These are phyloP conservation scores for Adansonia gregorii DNA, from an alignment of 441 rosid genomes.

Conservation along the genomic window DNA sequence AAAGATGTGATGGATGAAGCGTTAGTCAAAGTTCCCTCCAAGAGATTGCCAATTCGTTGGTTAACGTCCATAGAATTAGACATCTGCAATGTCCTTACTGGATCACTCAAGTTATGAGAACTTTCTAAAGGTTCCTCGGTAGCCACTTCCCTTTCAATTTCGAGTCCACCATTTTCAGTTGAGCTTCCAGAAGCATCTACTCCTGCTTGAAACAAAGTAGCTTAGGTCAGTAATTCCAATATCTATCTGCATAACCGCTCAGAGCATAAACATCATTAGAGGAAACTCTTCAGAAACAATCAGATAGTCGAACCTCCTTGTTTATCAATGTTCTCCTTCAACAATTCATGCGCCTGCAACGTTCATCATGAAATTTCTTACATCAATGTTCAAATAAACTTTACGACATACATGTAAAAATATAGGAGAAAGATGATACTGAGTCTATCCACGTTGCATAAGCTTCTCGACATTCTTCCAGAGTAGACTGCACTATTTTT, in stretches of 20 bases:
- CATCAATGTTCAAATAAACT: slow-evolving; percentile 15
- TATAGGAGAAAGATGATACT: slow-evolving; percentile 43
- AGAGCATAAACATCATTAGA: neutral
- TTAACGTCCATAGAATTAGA: slow-evolving; percentile 36
- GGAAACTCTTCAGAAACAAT: neutral
- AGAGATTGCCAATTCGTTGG: slow-evolving; percentile 29
- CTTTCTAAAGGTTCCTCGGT: slow-evolving; percentile 40
- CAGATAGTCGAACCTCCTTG: slow-evolving; percentile 47
- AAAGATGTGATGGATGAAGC: slow-evolving; percentile 33
- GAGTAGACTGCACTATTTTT: slow-evolving; percentile 84
- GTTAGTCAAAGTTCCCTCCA: slow-evolving; percentile 41
- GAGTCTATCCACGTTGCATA: slow-evolving; percentile 72
- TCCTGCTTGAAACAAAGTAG: slow-evolving; percentile 37
- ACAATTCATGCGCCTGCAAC: slow-evolving; percentile 72
- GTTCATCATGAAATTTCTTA: neutral
- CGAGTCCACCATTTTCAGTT: slow-evolving; percentile 36
- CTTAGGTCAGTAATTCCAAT: slow-evolving; percentile 30
- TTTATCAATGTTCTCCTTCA: slow-evolving; percentile 73
- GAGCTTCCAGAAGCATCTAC: slow-evolving; percentile 33
- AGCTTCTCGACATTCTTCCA: slow-evolving; percentile 89
- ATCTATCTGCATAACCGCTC: neutral
- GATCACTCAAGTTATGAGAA: slow-evolving; percentile 37
- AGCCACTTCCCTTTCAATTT: slow-evolving; percentile 30
- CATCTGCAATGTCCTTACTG: slow-evolving; percentile 26
- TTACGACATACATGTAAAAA: slow-evolving; percentile 22